A percentile compares a stretch with the other conserved stretches of the same genome.
phyloP scores from a whole-genome alignment of 352 stramenopile species.

The Phytophthora lateralis region DNA sequence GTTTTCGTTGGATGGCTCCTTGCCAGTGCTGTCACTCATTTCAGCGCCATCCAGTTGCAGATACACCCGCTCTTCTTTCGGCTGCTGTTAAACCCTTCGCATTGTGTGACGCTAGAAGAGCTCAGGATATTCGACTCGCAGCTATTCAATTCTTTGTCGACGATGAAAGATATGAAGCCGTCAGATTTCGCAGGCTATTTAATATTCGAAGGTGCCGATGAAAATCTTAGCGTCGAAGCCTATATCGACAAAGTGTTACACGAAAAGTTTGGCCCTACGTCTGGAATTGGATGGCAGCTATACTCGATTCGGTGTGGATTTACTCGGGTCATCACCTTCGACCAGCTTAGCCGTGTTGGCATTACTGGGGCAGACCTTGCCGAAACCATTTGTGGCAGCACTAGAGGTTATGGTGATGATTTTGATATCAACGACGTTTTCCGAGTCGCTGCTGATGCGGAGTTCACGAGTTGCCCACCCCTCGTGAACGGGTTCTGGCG shows the following conservation, averaged over 20 bases:
- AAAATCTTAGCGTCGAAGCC: constrained; percentile 42
- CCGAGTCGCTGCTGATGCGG: constrained; percentile 56
- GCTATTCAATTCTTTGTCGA: constrained; percentile 48
- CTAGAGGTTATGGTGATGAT: constrained; percentile 17
- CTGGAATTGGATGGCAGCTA: constrained; percentile 58
- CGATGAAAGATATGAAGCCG: constrained; percentile 53
- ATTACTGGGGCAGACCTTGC: constrained; percentile 41
- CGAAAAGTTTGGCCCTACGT: constrained; percentile 53
- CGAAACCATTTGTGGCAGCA: constrained; percentile 41
- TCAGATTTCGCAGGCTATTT: constrained; percentile 59
- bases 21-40: constrained; percentile 55
- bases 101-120: constrained; percentile 51
- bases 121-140: constrained; percentile 48
- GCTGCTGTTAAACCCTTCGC: constrained; percentile 42
- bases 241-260: constrained; percentile 57
- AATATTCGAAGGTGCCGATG: constrained; percentile 54
- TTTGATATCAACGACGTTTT: constrained; percentile 60
- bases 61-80: constrained; percentile 61
- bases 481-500: constrained; percentile 57
- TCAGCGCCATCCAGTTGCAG: constrained; percentile 38
- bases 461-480: constrained; percentile 53
- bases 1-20: constrained; percentile 72
- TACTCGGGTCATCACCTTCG: constrained; percentile 36
- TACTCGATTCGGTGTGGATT: constrained; percentile 53
- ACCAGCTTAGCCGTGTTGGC: constrained; percentile 26